These are phyloP conservation scores for Eucalyptus sideroxylon DNA, from an alignment of 345 rosid genomes.

Conservation along the genomic window DNA sequence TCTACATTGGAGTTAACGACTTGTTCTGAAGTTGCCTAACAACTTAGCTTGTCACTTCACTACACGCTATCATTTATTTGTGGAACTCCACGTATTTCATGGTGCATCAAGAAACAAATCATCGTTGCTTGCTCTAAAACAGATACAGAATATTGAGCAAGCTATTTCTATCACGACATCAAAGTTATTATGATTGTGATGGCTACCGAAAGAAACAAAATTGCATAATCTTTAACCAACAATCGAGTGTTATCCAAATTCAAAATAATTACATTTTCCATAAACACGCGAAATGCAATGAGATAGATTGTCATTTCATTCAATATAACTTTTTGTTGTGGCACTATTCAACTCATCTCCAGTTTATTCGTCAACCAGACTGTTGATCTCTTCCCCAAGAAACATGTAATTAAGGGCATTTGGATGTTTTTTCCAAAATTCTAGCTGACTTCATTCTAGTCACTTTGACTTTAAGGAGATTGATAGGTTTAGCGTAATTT, in stretches of 20 bases:
- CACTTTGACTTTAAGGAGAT: background rate
- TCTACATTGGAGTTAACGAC: background rate
- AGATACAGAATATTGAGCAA: background rate
- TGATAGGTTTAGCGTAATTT: too few relatives aligned
- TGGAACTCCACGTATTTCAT: too few relatives aligned
- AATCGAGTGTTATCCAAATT: background rate
- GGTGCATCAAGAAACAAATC: background rate
- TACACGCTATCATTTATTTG: background rate
- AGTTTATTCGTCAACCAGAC: too few relatives aligned
- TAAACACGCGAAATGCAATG: too few relatives aligned
- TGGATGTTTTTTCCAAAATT: background rate
- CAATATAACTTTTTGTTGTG: background rate
- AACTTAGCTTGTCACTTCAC: background rate
- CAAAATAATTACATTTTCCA: too few relatives aligned
- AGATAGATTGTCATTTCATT: too few relatives aligned
- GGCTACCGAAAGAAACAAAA: background rate
- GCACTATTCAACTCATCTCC: background rate
- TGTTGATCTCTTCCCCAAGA: background rate
- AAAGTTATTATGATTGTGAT: background rate
- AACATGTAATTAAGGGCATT: background rate
- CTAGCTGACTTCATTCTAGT: background rate
- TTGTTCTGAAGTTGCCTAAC: background rate
- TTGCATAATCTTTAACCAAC: rapidly evolving
- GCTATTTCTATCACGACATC: rapidly evolving
- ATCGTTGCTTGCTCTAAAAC: background rate